These are phyloP conservation scores for Plectosphaerella cucumerina DNA, from an alignment of 2,329 filamentous ascomycete species.

Conservation along the genomic window DNA sequence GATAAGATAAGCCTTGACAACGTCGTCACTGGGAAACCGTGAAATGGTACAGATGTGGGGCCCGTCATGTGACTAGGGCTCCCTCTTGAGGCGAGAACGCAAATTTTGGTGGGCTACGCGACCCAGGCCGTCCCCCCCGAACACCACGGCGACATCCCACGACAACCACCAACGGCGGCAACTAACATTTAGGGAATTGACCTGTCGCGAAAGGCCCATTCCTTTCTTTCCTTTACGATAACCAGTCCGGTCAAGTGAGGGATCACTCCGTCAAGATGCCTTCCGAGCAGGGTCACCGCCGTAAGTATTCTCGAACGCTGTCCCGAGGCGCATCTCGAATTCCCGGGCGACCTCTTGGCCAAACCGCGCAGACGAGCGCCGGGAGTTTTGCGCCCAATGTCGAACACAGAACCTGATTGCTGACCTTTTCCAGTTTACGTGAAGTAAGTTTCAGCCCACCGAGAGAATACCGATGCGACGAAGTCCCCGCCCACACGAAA, in stretches of 20 bases:
- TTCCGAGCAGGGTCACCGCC: constrained; percentile 83
- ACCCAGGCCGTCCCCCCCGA: constrained; percentile 14
- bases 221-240: constrained; percentile 32
- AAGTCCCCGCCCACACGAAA: background rate
- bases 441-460: constrained; percentile 62
- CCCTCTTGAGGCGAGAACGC: constrained; percentile 9
- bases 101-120: constrained; percentile 16
- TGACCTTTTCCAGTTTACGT: constrained; percentile 67
- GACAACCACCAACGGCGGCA: constrained; percentile 30
- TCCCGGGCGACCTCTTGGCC: too few relatives aligned
- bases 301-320: constrained; percentile 51
- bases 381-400: background rate
- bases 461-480: constrained; percentile 10
- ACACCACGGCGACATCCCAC: constrained; percentile 9
- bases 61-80: background rate
- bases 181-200: constrained; percentile 33
- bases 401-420: constrained; percentile 17
- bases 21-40: background rate
- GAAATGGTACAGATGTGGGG: background rate
- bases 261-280: constrained; percentile 68
- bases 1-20: background rate
- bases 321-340: too few relatives aligned
- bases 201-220: constrained; percentile 42
- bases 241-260: constrained; percentile 40
- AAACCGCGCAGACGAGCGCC: too few relatives aligned